Evolutionary conservation across 2,329 filamentous ascomycete genomes (phyloP), one percentile per base, ranked within the genome.

Genomic region (Alternaria triticimaculans): DNA sequence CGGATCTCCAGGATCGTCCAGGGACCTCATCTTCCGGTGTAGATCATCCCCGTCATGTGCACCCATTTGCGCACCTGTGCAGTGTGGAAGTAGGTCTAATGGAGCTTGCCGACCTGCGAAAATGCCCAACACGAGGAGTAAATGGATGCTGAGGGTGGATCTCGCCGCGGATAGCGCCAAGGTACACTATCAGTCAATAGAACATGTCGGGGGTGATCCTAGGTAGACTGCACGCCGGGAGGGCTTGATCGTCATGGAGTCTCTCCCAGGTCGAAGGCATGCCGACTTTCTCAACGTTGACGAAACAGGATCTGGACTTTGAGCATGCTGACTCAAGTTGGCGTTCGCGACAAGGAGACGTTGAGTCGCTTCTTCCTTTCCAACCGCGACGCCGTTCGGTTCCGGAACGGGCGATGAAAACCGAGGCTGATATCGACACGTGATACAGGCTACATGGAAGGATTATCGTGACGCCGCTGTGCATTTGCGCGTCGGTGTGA

Each of bases 1-100:
- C 61, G 57, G 57, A 63, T 60, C 57, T 60, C 30, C 50, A 55
- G 59, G 61, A 63, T 63, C 61, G 45, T 48, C 61, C 56, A 63
- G 57, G 61, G 51, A 63, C 61, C 45, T 54, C 45, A 41, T 25
- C 18, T 44, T 55, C 41, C 46, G 51, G 25, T 26, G 61, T 56
- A 53, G 61, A 63, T 63, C 61, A 51, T 53, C 30, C 26, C 37
- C 45, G 37, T 63, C 33, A 63, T 60, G 51, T 63, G 50, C 46
- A 51, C 60, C 41, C 44, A 21, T 33, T 33, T 59, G 49, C 49
- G 44, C 21, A 43, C 48, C 25, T 54, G 49, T 54, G 28, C 25
- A 23, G 18, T 28, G 18, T 60, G 41, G 26, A 20, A 21, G 26
- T 18, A 56, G 33, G 57, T 43, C 25, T 21, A 60, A 26, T 55